Conservation (phyloP, 306 rosid species). For the Delonix regia region DNA sequence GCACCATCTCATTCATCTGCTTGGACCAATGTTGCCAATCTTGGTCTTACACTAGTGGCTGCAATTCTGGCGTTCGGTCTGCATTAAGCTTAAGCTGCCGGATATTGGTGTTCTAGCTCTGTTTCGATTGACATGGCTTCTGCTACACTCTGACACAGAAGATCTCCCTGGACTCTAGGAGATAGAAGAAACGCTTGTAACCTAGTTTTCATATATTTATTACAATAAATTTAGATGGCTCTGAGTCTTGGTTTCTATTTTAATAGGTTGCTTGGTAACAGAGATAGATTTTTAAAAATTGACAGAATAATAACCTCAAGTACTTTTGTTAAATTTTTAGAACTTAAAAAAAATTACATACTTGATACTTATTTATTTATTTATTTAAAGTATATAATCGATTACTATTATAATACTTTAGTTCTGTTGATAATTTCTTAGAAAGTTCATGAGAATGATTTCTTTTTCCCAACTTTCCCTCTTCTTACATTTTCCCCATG, state of each 20-base stretch:
- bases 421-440: too few species aligned
- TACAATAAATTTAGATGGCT: not conserved
- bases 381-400: too few species aligned
- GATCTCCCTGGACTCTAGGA: not conserved
- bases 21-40: slow-evolving; percentile 41
- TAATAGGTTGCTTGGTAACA: too few species aligned
- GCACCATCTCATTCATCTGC: slow-evolving; percentile 40
- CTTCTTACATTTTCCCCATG: not conserved
- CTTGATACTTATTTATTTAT: too few species aligned
- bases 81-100: slow-evolving; percentile 19
- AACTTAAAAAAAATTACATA: too few species aligned
- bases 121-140: not conserved
- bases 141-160: not conserved
- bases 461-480: not conserved
- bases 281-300: too few species aligned
- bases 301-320: too few species aligned
- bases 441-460: too few species aligned
- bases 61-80: slow-evolving; percentile 35
- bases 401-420: too few species aligned
- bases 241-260: not conserved
- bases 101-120: slow-evolving; percentile 22
- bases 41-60: slow-evolving; percentile 36
- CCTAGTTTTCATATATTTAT: not conserved
- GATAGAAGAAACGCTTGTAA: not conserved
- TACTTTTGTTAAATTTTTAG: too few species aligned